Evolutionary conservation across 2,329 filamentous ascomycete genomes (phyloP).

Genomic region (Periconia sp.): DNA sequence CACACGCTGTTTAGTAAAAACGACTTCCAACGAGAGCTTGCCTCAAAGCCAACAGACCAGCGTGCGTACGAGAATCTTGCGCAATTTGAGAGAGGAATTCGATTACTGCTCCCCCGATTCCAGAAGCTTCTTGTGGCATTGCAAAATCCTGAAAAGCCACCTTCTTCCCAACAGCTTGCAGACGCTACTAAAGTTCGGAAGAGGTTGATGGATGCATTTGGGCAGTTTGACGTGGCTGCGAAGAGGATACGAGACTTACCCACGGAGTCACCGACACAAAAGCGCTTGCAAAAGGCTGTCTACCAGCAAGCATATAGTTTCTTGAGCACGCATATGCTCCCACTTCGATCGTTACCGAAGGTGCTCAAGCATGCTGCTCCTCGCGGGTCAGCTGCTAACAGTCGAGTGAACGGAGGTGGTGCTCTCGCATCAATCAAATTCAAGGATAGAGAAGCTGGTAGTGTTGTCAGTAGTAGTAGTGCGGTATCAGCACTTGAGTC

Average conservation of each 20-base stretch:
- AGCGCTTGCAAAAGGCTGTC: constrained; percentile 78
- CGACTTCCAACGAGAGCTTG: constrained; percentile 76
- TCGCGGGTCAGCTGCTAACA: constrained; percentile 48
- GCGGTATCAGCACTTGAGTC: constrained; percentile 72
- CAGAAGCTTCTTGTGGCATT: constrained; percentile 76
- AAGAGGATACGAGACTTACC: constrained; percentile 80
- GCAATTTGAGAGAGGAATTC: constrained; percentile 88
- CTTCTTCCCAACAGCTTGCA: constrained; percentile 72
- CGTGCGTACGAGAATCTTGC: constrained; percentile 81
- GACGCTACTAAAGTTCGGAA: constrained; percentile 91
- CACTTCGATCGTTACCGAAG: constrained; percentile 65
- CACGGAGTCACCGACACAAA: constrained; percentile 73
- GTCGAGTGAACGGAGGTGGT: constrained; percentile 44
- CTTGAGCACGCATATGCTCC: constrained; percentile 88
- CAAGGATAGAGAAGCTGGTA: constrained; percentile 60
- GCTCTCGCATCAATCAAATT: constrained; percentile 67
- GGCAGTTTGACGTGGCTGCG: constrained; percentile 84
- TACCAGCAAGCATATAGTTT: constrained; percentile 84
- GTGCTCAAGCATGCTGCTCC: constrained; percentile 62
- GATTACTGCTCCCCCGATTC: constrained; percentile 80
- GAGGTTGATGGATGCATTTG: constrained; percentile 84
- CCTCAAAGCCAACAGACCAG: constrained; percentile 73
- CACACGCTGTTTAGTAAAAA: constrained; percentile 72
- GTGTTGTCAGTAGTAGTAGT: constrained; percentile 61
- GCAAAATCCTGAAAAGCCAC: constrained; percentile 73